These are phyloP conservation scores for Salix exigua DNA, from an alignment of 345 rosid genomes.

Conservation along the genomic window DNA sequence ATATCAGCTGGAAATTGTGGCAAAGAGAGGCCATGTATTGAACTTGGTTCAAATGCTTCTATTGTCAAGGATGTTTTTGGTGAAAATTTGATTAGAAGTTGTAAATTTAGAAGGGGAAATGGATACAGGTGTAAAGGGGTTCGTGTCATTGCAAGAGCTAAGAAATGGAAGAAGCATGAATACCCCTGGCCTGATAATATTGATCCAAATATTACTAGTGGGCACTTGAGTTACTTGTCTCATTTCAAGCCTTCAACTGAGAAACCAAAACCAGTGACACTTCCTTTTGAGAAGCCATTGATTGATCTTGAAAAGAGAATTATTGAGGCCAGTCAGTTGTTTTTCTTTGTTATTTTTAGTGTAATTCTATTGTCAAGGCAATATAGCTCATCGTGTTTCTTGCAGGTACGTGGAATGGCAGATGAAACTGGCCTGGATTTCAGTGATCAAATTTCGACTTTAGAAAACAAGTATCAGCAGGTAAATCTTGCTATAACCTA, in stretches of 20 bases:
- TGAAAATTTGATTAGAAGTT: neutral
- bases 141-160: conserved; percentile 47
- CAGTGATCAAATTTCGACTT: conserved; percentile 64
- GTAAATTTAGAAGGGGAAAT: conserved; percentile 9
- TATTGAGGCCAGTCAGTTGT: conserved; percentile 44
- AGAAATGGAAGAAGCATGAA: conserved; percentile 83
- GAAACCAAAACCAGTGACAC: conserved; percentile 70
- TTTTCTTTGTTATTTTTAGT: neutral
- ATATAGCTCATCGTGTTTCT: conserved; percentile 4
- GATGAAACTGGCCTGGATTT: conserved; percentile 84
- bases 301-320: conserved; percentile 77
- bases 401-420: conserved; percentile 94
- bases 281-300: conserved; percentile 90
- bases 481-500: conserved; percentile 19
- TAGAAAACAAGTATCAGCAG: conserved; percentile 84
- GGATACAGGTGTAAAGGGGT: conserved; percentile 16
- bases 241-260: conserved; percentile 71
- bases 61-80: neutral
- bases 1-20: conserved; percentile 28
- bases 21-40: conserved; percentile 14
- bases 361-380: neutral
- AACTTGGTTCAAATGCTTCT: conserved; percentile 15
- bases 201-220: conserved; percentile 89
- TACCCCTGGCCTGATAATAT: conserved; percentile 91
- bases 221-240: conserved; percentile 69